Evolutionary conservation across 1,284 basidiomycete species (phyloP).

Genomic region (Fomitopsis schrenkii): DNA sequence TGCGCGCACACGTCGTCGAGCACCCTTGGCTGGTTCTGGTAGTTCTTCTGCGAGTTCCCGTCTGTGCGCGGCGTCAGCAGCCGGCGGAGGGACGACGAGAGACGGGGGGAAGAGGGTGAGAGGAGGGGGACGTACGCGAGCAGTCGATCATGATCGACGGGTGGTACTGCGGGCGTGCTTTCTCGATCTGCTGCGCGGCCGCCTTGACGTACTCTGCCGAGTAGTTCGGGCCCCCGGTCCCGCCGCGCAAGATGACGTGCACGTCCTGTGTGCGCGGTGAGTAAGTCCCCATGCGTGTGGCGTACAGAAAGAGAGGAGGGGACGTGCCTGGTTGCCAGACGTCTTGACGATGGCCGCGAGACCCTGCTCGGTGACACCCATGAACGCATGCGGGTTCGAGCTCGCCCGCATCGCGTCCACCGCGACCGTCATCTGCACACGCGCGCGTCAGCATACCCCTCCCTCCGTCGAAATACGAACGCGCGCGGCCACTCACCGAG

Average conservation of each 20-base stretch:
- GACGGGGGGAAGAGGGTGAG: no score
- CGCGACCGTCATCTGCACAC: slow-evolving; percentile 57
- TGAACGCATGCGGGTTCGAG: slow-evolving; percentile 92
- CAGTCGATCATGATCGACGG: slow-evolving; percentile 86
- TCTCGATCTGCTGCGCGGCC: slow-evolving; percentile 66
- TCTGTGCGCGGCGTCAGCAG: slow-evolving; percentile 36
- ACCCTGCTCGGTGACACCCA: slow-evolving; percentile 95
- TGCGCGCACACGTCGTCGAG: slow-evolving; percentile 76
- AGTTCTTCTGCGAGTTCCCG: slow-evolving; percentile 91
- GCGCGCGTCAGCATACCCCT: not conserved
- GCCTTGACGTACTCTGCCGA: slow-evolving; percentile 70
- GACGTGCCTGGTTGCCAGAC: slow-evolving; percentile 62
- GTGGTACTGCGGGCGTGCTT: slow-evolving; percentile 59
- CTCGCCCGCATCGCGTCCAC: slow-evolving; percentile 96
- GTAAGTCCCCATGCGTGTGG: not conserved
- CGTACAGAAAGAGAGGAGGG: not conserved
- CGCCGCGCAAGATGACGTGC: slow-evolving; percentile 92
- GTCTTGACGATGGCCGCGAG: slow-evolving; percentile 97
- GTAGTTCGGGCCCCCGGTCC: slow-evolving; percentile 86
- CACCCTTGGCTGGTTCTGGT: slow-evolving; percentile 86
- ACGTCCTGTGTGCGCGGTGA: slow-evolving; percentile 51
- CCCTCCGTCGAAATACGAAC: not conserved
- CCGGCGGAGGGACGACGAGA: not conserved
- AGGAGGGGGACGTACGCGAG: slow-evolving; percentile 50
- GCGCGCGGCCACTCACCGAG: slow-evolving; percentile 47